phyloP scores from a whole-genome alignment of 441 rosid genomes.

The Adansonia madagascariensis region DNA sequence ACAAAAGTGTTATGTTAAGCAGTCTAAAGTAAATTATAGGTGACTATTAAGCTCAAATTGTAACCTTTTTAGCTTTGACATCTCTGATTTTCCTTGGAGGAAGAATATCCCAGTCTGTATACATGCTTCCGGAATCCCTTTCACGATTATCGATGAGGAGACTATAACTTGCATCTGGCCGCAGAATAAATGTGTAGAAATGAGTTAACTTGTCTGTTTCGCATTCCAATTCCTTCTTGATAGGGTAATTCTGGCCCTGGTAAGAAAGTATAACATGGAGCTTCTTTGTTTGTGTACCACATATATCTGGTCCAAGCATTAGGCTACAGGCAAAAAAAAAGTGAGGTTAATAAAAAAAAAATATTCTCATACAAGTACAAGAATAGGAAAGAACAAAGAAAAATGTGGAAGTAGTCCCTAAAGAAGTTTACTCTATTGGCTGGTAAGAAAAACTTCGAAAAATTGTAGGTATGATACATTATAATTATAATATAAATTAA shows the following conservation, averaged over 20 bases:
- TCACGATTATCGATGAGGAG: slow-evolving; percentile 81
- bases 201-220: slow-evolving; percentile 91
- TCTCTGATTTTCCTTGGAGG: slow-evolving; percentile 78
- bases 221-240: slow-evolving; percentile 84
- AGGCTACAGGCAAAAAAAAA: slow-evolving; percentile 52
- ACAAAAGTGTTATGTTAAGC: no score
- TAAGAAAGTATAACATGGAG: slow-evolving; percentile 84
- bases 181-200: slow-evolving; percentile 90
- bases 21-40: neutral
- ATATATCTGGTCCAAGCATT: slow-evolving; percentile 97
- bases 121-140: slow-evolving; percentile 90
- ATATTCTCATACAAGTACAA: neutral
- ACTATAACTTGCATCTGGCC: slow-evolving; percentile 91
- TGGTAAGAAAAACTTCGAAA: neutral
- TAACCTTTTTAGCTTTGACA: slow-evolving; percentile 74
- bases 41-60: neutral
- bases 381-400: neutral
- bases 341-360: neutral
- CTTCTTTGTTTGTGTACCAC: slow-evolving; percentile 89
- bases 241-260: slow-evolving; percentile 92
- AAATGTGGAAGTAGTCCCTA: neutral
- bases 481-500: slow-evolving; percentile 12
- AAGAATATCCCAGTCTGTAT: slow-evolving; percentile 92
- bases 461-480: neutral
- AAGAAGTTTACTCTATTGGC: neutral